These are phyloP conservation scores for Syzygium malaccense DNA, from an alignment of 441 rosid species.

Conservation along the genomic window DNA sequence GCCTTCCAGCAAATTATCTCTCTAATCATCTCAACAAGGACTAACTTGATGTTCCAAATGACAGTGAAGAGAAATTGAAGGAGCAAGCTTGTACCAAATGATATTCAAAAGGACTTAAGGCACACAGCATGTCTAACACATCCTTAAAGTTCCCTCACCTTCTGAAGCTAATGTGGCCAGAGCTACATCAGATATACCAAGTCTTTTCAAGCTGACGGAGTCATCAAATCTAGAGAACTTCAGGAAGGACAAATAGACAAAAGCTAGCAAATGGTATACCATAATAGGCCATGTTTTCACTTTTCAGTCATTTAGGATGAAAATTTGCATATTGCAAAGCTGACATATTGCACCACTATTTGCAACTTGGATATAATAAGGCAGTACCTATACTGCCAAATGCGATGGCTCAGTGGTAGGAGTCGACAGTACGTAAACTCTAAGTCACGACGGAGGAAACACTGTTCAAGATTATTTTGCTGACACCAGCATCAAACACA, in stretches of 20 bases:
- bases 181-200: conserved; percentile 78
- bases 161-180: conserved; percentile 71
- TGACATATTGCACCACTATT: neutral
- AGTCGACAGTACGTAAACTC: neutral
- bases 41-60: neutral
- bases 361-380: neutral
- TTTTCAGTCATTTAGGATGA: neutral
- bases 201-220: conserved; percentile 53
- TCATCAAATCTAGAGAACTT: conserved; percentile 51
- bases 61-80: neutral
- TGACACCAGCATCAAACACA: neutral
- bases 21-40: neutral
- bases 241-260: conserved; percentile 17
- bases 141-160: conserved; percentile 26
- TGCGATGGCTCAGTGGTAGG: neutral
- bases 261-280: neutral
- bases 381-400: neutral
- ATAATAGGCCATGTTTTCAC: neutral
- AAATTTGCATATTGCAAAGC: neutral
- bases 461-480: neutral
- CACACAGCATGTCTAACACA: neutral
- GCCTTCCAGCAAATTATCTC: neutral
- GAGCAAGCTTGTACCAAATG: neutral
- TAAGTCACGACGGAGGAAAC: neutral
- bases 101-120: neutral